A percentile compares a stretch with the other conserved stretches of the same genome.
These are phyloP conservation scores for Oehlia diaphana DNA, from an alignment of 192 early-diverging fungal genomes.

Conservation along the genomic window DNA sequence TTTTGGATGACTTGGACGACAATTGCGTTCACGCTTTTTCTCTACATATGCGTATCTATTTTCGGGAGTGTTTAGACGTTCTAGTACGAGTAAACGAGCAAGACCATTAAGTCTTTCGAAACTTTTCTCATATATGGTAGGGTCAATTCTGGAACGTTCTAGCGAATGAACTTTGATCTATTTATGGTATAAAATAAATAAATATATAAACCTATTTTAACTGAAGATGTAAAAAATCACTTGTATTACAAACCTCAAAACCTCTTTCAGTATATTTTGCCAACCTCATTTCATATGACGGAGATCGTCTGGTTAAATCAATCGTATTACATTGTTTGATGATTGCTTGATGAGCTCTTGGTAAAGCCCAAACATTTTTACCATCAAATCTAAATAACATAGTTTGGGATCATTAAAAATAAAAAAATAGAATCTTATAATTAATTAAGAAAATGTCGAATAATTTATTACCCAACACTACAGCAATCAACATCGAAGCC, in stretches of 20 bases:
- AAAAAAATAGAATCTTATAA: too few relatives aligned
- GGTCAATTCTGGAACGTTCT: constrained; percentile 3
- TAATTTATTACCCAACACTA: constrained; percentile 1
- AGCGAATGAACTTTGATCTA: constrained; percentile 5
- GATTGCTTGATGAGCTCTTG: constrained; percentile 18
- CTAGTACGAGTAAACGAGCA: not conserved
- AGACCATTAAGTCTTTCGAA: constrained; percentile 15
- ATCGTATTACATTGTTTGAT: constrained; percentile 8
- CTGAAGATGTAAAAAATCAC: not conserved
- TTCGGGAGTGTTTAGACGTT: too few relatives aligned
- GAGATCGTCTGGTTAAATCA: not conserved
- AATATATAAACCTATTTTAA: not conserved
- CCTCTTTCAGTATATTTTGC: constrained; percentile 14
- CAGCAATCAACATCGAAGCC: constrained; percentile 21
- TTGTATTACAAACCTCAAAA: constrained; percentile 6
- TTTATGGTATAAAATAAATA: not conserved
- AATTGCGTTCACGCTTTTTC: too few relatives aligned
- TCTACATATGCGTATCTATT: too few relatives aligned
- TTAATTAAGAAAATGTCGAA: too few relatives aligned
- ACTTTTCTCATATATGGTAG: constrained; percentile 15
- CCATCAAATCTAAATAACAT: not conserved
- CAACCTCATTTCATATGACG: constrained; percentile 13
- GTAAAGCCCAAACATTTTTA: constrained; percentile 7
- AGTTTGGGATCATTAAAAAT: too few relatives aligned
- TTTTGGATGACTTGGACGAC: constrained; percentile 2